Evolutionary conservation across 768 basidiomycete genomes (phyloP), one percentile per base, ranked within the genome.

Genomic region (Pulveroboletus frians): DNA sequence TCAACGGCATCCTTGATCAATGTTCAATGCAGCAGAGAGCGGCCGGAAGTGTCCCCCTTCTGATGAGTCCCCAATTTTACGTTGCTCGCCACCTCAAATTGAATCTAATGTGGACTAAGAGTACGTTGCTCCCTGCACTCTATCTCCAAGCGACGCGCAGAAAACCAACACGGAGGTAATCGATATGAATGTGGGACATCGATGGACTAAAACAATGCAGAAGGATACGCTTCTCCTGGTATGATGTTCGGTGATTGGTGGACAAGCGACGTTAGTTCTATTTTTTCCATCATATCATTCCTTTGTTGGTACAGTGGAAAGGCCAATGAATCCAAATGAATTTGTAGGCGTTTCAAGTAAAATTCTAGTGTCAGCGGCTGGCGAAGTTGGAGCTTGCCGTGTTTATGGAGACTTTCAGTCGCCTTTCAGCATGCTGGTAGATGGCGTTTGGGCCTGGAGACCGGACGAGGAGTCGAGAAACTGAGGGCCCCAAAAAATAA

Each of bases 91-190:
- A 14, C 31, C 26, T 42, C 32, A 18, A 26, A 43, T 50, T 40
- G 10, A 18, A 40, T 17, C 47, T 50, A 44, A 49, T 32, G 36
- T 43, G 40, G 46, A 30, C 39, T 14, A n/a, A 46, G 43, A 32
- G 13, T 32, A 32, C 11, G 31, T 4, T 18, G 29, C 39, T 37
- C n/a, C 39, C 30, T 31, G 47, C 51, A 31, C 47, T 60, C 46
- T 64, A 57, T 49, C 45, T 43, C 55, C 34, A 30, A 37, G 42
- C 20, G 39, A 44, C 39, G 36, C 23, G 38, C 30, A 5, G 75
- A 73, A 15, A 77, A 75, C 43, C 82, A 80, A 71, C 81, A 75
- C 39, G 13, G 7, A 76, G 72, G 36, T 76, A 77, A 54, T 59
- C 49, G 57, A 66, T 61, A 68, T 64, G 66, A 66, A 43, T 53